Evolutionary conservation across 148 eudicot species (phyloP).

Genomic region (Polygonum aviculare): DNA sequence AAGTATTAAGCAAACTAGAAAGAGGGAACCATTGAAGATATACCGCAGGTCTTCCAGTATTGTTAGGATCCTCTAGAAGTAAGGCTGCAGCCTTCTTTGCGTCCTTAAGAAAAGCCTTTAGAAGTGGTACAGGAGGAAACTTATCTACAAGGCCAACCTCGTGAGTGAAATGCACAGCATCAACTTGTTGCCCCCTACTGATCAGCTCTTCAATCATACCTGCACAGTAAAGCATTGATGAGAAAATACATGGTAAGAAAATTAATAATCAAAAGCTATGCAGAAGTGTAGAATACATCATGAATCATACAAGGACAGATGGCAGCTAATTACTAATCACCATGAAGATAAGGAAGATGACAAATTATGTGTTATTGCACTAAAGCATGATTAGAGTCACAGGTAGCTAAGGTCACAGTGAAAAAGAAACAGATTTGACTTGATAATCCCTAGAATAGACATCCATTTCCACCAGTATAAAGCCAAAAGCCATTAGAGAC

Average conservation of each 20-base stretch:
- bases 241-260: background rate
- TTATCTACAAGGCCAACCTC: constrained; percentile 84
- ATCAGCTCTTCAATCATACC: constrained; percentile 68
- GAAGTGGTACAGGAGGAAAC: constrained; percentile 82
- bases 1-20: constrained; percentile 18
- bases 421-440: constrained; percentile 2
- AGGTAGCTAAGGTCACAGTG: background rate
- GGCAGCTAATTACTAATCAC: background rate
- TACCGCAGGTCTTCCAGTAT: constrained; percentile 57
- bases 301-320: background rate
- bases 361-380: background rate
- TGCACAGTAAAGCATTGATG: background rate
- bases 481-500: background rate
- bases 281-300: background rate
- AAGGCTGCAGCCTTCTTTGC: constrained; percentile 77
- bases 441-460: background rate
- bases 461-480: background rate
- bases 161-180: constrained; percentile 87
- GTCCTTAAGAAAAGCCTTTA: constrained; percentile 81
- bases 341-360: constrained; percentile 1
- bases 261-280: background rate
- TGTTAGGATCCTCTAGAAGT: constrained; percentile 68
- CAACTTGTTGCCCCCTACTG: constrained; percentile 92
- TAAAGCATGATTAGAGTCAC: background rate
- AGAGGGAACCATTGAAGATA: background rate